These are phyloP conservation scores for Chlamydomonas sp. DNA, from an alignment of 139 green algal species.

Conservation along the genomic window DNA sequence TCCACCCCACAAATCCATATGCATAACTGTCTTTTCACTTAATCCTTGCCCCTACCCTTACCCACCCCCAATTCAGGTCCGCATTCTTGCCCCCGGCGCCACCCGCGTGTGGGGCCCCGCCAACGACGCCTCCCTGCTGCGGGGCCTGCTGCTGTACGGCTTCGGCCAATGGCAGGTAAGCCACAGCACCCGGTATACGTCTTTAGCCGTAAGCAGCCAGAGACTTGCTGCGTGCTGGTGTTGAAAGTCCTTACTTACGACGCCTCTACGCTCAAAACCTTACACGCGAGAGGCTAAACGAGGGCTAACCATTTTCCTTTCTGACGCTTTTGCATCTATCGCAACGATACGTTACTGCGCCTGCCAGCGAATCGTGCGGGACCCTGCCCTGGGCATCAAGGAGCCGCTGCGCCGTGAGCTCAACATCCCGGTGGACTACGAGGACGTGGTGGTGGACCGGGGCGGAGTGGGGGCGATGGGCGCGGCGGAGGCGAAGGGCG, in stretches of 20 bases:
- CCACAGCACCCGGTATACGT: background rate
- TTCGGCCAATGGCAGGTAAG: constrained; percentile 28
- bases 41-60: background rate
- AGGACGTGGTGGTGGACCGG: background rate
- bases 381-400: constrained; percentile 9
- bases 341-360: background rate
- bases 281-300: too few species aligned
- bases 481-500: background rate
- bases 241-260: too few species aligned
- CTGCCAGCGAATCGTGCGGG: background rate
- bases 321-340: background rate
- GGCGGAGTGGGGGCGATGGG: background rate
- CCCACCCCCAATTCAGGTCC: background rate
- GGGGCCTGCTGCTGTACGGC: constrained; percentile 28
- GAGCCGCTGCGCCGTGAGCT: constrained; percentile 37
- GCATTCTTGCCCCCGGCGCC: background rate
- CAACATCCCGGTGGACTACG: constrained; percentile 37
- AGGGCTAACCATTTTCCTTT: too few species aligned
- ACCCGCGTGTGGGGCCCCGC: background rate
- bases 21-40: background rate
- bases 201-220: background rate
- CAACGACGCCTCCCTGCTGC: constrained; percentile 26
- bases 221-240: background rate
- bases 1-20: background rate
- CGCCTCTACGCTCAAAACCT: too few species aligned